These are phyloP conservation scores for Zygoascus hellenicus DNA, from an alignment of 1,139 yeast genomes.

Conservation along the genomic window DNA sequence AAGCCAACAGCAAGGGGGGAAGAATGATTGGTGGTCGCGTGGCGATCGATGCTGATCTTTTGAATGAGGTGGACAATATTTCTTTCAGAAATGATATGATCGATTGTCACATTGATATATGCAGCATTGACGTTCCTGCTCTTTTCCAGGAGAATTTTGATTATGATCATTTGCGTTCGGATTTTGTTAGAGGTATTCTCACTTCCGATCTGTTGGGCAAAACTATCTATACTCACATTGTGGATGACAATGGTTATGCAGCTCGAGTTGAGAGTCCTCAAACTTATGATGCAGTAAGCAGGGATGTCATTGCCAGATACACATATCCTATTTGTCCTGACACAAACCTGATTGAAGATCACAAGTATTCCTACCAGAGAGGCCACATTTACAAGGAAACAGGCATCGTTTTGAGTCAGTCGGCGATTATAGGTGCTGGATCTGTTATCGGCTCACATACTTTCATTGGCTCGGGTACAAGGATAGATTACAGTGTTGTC, in stretches of 20 bases:
- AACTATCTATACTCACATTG: constrained; percentile 80
- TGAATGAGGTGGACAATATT: constrained; percentile 73
- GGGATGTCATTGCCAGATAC: constrained; percentile 87
- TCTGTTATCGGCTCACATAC: constrained; percentile 76
- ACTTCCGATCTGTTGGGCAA: constrained; percentile 87
- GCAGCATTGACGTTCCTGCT: constrained; percentile 92
- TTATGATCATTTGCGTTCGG: constrained; percentile 77
- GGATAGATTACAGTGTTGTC: constrained; percentile 60
- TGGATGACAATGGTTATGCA: constrained; percentile 65
- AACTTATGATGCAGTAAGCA: constrained; percentile 87
- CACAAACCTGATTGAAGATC: constrained; percentile 62
- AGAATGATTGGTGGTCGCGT: constrained; percentile 35
- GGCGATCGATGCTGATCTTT: constrained; percentile 74
- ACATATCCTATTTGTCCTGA: constrained; percentile 91
- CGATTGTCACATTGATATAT: constrained; percentile 93
- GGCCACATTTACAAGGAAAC: constrained; percentile 82
- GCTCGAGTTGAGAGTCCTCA: constrained; percentile 93
- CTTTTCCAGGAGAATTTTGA: constrained; percentile 95
- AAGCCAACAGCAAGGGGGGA: constrained; percentile 24
- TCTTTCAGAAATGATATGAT: constrained; percentile 83
- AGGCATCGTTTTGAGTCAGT: constrained; percentile 81
- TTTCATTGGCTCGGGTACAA: constrained; percentile 51
- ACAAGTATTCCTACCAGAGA: constrained; percentile 70
- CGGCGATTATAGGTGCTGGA: constrained; percentile 73
- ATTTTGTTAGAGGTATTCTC: constrained; percentile 85